Percentiles rank a stretch among this genome's conserved stretches.
Conservation (phyloP, 441 rosid species). For the Populus tomentosa region DNA sequence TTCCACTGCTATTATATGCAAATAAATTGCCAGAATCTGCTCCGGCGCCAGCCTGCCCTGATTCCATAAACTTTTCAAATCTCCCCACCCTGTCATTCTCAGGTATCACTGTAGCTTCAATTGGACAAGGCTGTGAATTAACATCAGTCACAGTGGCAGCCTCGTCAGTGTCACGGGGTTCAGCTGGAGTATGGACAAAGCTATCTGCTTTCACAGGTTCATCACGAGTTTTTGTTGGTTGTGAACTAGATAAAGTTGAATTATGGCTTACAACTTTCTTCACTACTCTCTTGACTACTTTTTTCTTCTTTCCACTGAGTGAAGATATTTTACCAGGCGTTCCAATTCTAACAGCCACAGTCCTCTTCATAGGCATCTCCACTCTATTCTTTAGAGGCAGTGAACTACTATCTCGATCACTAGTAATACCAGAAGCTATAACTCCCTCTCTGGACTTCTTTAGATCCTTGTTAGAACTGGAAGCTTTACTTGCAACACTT, state of each 20-base stretch:
- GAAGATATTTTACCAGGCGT: constrained; percentile 33
- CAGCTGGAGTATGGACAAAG: constrained; percentile 16
- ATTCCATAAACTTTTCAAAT: constrained; percentile 12
- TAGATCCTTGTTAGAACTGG: constrained; percentile 30
- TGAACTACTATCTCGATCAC: constrained; percentile 19
- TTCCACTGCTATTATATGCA: constrained; percentile 25
- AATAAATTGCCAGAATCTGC: constrained; percentile 14
- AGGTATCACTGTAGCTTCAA: constrained; percentile 18
- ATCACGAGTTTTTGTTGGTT: constrained; percentile 17
- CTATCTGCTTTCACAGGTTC: constrained; percentile 20
- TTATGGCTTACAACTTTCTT: constrained; percentile 32
- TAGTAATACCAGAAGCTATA: constrained; percentile 21
- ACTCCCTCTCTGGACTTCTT: constrained; percentile 32
- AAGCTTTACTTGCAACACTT: constrained; percentile 22
- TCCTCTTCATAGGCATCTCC: constrained; percentile 15
- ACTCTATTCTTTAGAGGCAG: background rate
- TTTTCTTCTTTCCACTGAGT: constrained; percentile 52
- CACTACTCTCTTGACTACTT: constrained; percentile 38
- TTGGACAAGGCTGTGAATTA: constrained; percentile 24
- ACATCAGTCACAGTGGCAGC: constrained; percentile 23
- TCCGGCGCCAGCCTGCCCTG: constrained; percentile 20
- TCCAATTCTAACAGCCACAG: constrained; percentile 31
- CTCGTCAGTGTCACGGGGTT: constrained; percentile 28
- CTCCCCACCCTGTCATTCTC: constrained; percentile 21
- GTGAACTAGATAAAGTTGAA: constrained; percentile 23